Conservation (phyloP, 2,329 filamentous ascomycete genomes). For the Zalaria sp. region DNA sequence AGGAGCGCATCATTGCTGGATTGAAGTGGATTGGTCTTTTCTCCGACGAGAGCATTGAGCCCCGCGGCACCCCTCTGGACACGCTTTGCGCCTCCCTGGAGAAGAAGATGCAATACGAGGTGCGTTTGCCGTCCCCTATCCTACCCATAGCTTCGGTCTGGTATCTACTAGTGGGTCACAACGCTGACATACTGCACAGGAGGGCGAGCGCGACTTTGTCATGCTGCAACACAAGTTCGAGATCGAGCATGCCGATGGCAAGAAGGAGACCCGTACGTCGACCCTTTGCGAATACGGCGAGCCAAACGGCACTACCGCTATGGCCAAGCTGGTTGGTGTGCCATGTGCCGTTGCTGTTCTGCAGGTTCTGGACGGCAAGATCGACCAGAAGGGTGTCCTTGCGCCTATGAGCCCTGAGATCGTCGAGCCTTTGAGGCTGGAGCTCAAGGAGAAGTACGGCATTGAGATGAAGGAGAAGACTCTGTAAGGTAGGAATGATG, state of each 20-base stretch:
- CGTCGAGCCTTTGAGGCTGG: conserved; percentile 59
- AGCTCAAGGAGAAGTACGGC: conserved; percentile 63
- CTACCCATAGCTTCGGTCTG: background rate
- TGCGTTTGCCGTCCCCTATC: background rate
- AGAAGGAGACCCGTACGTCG: conserved; percentile 60
- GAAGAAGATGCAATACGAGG: conserved; percentile 76
- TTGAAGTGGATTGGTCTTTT: conserved; percentile 60
- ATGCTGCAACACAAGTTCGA: conserved; percentile 70
- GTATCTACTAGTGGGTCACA: background rate
- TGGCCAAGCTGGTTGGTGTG: conserved; percentile 71
- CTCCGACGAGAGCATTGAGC: conserved; percentile 53
- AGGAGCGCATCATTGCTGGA: conserved; percentile 54
- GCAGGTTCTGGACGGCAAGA: conserved; percentile 22
- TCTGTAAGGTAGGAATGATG: conserved; percentile 5
- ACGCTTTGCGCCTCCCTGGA: conserved; percentile 82
- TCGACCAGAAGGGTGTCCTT: conserved; percentile 37
- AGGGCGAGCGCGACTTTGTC: conserved; percentile 73
- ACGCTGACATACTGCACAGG: conserved; percentile 10
- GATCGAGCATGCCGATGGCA: conserved; percentile 70
- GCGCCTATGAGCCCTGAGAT: conserved; percentile 64
- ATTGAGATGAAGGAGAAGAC: conserved; percentile 61
- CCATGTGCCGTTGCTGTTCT: conserved; percentile 58
- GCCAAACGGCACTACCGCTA: conserved; percentile 54
- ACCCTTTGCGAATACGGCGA: conserved; percentile 76
- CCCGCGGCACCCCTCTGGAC: conserved; percentile 69